These are phyloP conservation scores for Coemansia sp. DNA, from an alignment of 192 early-diverging fungal species.

Conservation along the genomic window DNA sequence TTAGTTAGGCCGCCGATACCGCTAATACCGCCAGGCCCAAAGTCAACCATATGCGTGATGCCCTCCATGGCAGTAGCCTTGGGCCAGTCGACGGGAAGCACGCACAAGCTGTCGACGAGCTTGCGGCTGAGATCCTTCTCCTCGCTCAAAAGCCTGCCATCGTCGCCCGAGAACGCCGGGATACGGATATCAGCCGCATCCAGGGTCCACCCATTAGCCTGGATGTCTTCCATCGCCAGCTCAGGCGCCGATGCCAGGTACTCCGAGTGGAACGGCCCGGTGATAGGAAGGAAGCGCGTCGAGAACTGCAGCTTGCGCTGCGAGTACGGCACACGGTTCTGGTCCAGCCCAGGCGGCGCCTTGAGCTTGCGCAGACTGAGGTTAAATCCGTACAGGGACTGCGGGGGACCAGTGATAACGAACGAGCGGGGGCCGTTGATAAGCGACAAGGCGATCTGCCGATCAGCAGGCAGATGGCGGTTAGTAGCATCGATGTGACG, in stretches of 20 bases:
- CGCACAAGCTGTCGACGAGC: slow-evolving; percentile 70
- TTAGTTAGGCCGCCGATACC: slow-evolving; percentile 84
- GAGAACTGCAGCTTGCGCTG: slow-evolving; percentile 91
- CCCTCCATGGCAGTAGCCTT: slow-evolving; percentile 55
- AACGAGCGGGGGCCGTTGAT: slow-evolving; percentile 89
- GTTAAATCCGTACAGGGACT: slow-evolving; percentile 91
- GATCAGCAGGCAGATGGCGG: slow-evolving; percentile 78
- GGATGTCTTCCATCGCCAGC: slow-evolving; percentile 4
- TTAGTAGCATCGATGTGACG: slow-evolving; percentile 88
- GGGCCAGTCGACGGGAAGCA: slow-evolving; percentile 66
- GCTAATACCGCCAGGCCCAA: slow-evolving; percentile 83
- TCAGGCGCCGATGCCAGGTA: slow-evolving; percentile 9
- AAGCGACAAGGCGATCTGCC: slow-evolving; percentile 82
- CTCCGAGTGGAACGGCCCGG: slow-evolving; percentile 73
- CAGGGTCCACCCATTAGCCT: slow-evolving; percentile 27
- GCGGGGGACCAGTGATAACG: slow-evolving; percentile 87
- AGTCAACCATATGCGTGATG: slow-evolving; percentile 90
- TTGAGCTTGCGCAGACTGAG: slow-evolving; percentile 90
- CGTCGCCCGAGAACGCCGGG: slow-evolving; percentile 77
- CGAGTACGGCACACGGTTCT: slow-evolving; percentile 83
- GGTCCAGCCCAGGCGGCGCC: slow-evolving; percentile 80
- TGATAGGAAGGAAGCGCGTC: slow-evolving; percentile 88
- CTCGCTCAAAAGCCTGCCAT: slow-evolving; percentile 74
- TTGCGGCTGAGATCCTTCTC: slow-evolving; percentile 62
- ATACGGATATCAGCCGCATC: slow-evolving; percentile 20